Evolutionary conservation across 2,329 filamentous ascomycete genomes (phyloP), one percentile per base, ranked within the genome.

Genomic region (Hypomyces rosellus): DNA sequence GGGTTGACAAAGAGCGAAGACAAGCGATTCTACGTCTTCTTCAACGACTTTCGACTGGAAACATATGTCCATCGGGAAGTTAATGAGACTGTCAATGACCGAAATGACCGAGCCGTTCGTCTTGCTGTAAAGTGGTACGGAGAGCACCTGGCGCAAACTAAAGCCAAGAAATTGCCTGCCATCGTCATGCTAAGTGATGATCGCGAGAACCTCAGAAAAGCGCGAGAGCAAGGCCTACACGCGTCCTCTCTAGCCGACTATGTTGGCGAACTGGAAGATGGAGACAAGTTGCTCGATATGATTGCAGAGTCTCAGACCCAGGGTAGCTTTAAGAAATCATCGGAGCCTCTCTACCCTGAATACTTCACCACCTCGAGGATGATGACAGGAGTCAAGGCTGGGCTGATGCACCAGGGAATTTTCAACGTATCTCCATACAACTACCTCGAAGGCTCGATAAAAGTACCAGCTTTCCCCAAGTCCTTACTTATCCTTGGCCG

Each of bases 371-470:
- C 93, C 66, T 96, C 92, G 5, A 95, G 86, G 68, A 87, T 97
- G 81, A 89, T 91, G 80, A 99, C 93, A 5, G 92, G 91, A 1
- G 79, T 96, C 50, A 95, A 95, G 72, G 84, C 83, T 46, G 90
- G 91, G 4, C 83, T 89, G 48, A 74, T 99, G 60, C 93, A 99
- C 65, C 92, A 99, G 69, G 93, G 93, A 6, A 85, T 88, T 20
- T 99, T 96, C 74, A 96, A 91, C 63, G 89, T 97, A 25, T 97
- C 93, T 7, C 89, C 89, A 1, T 99, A 97, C 76, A 99, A 99
- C 72, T 99, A 97, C 61, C 77, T 99, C 11, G 93, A 99, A 67
- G 93, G 89, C 2, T 90, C 89, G 1, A 87, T 97, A 55, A 86
- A 92, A 60, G 90, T 95, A 1, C 83, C 91, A 1, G 83, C 91